Conservation (phyloP, 495 filamentous ascomycete genomes). For the Chaetomium cochliodes region DNA sequence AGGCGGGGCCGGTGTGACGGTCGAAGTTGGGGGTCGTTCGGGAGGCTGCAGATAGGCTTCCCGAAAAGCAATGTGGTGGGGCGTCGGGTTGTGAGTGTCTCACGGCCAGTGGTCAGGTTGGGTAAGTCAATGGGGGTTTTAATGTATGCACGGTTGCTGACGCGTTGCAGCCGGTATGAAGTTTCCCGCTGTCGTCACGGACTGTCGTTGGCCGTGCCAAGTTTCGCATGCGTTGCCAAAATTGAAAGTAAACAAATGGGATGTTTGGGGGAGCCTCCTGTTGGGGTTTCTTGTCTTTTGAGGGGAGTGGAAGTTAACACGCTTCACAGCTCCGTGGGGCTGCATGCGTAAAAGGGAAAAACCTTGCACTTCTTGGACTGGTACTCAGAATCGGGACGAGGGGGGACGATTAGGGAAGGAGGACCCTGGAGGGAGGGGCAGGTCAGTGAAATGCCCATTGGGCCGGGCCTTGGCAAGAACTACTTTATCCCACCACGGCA, state of each 20-base stretch:
- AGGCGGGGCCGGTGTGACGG: not conserved
- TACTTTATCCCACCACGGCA: conserved; percentile 19
- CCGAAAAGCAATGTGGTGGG: conserved; percentile 25
- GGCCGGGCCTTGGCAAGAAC: conserved; percentile 28
- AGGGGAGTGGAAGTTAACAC: not conserved
- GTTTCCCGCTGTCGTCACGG: conserved; percentile 22
- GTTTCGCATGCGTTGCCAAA: not conserved
- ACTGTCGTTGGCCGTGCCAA: conserved; percentile 27
- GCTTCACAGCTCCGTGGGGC: conserved; percentile 8
- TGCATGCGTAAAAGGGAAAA: conserved; percentile 10
- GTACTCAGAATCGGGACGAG: conserved; percentile 15
- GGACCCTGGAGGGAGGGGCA: conserved; percentile 25
- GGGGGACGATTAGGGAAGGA: conserved; percentile 9
- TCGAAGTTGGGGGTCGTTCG: conserved; percentile 13
- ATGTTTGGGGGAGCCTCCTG: not conserved
- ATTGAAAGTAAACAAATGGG: conserved; percentile 22
- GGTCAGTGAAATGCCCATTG: conserved; percentile 19
- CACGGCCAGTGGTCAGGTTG: conserved; percentile 19
- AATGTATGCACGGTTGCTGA: conserved; percentile 26
- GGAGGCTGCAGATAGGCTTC: conserved; percentile 32
- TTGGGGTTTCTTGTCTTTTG: conserved; percentile 9
- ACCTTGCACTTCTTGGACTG: conserved; percentile 12
- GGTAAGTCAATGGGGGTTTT: conserved; percentile 19
- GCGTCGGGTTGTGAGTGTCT: conserved; percentile 31
- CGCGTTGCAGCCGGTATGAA: conserved; percentile 11